Conservation (phyloP, 1,284 basidiomycete species). For the Pterulicium gracile region DNA sequence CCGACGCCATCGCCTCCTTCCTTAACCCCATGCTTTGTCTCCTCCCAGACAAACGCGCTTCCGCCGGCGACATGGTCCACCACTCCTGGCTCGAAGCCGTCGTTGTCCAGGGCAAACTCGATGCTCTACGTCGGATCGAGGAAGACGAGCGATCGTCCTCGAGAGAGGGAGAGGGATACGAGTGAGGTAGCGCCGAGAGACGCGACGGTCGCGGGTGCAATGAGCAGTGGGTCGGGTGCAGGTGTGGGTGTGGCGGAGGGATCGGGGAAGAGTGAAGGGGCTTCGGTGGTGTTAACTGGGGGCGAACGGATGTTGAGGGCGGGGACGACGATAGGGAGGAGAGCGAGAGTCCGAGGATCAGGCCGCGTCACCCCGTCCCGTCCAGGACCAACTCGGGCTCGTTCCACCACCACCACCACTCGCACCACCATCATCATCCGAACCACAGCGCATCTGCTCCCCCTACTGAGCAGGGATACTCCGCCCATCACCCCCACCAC, state of each 20-base stretch:
- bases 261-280: no score
- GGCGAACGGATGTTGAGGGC: no score
- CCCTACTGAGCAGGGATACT: no score
- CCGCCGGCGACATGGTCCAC: slow-evolving; percentile 71
- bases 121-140: slow-evolving; percentile 58
- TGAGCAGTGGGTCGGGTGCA: no score
- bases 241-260: no score
- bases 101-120: slow-evolving; percentile 82
- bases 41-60: slow-evolving; percentile 54
- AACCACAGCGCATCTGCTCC: background rate
- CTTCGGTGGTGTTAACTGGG: no score
- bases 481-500: background rate
- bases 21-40: slow-evolving; percentile 87
- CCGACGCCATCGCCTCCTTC: slow-evolving; percentile 77
- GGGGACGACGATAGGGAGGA: slow-evolving; percentile 13
- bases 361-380: slow-evolving; percentile 20
- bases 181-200: slow-evolving; percentile 6
- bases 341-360: slow-evolving; percentile 20
- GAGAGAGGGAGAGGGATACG: slow-evolving; percentile 13
- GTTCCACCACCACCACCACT: slow-evolving; percentile 10
- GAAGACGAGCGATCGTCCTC: no score
- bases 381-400: slow-evolving; percentile 21
- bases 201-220: no score
- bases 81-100: slow-evolving; percentile 84
- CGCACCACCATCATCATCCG: background rate